phyloP scores from a whole-genome alignment of 805 yeast species.

The Ogataea kodamae region DNA sequence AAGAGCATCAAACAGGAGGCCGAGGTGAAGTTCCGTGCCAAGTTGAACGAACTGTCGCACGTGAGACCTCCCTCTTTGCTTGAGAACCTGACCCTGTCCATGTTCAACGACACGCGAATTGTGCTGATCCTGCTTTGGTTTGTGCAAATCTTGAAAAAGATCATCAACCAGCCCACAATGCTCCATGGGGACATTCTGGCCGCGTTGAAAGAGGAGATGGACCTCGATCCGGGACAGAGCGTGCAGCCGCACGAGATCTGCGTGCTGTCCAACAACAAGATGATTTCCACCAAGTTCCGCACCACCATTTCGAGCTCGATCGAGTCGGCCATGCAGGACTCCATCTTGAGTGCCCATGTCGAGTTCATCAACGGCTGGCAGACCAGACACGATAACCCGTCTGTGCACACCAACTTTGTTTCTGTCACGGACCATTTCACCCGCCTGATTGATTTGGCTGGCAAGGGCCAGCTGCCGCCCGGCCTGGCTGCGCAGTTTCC shows the following conservation, averaged over 20 bases:
- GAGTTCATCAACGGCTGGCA: slow-evolving; percentile 36
- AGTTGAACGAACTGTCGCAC: slow-evolving; percentile 19
- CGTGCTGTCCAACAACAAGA: slow-evolving; percentile 27
- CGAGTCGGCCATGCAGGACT: slow-evolving; percentile 14
- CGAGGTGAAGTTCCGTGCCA: slow-evolving; percentile 11
- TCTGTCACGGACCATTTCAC: slow-evolving; percentile 23
- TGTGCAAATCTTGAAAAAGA: slow-evolving; percentile 27
- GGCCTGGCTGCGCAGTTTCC: slow-evolving; percentile 20
- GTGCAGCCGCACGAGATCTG: slow-evolving; percentile 24
- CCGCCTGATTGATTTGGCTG: slow-evolving; percentile 23
- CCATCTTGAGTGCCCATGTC: slow-evolving; percentile 26
- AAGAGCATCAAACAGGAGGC: slow-evolving; percentile 14
- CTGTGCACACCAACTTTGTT: slow-evolving; percentile 28
- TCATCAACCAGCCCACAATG: slow-evolving; percentile 25
- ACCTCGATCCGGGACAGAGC: slow-evolving; percentile 20
- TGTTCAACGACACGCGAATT: slow-evolving; percentile 30
- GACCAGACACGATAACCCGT: slow-evolving; percentile 28
- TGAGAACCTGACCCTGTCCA: slow-evolving; percentile 16
- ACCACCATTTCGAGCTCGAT: slow-evolving; percentile 7
- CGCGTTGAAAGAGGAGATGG: slow-evolving; percentile 10
- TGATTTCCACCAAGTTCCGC: slow-evolving; percentile 17
- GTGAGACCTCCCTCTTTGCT: slow-evolving; percentile 16
- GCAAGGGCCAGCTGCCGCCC: slow-evolving; percentile 23
- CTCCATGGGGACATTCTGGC: slow-evolving; percentile 14
- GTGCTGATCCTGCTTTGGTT: slow-evolving; percentile 31